Evolutionary conservation across 352 stramenopile species (phyloP).

Genomic region (Pythium dissimile): DNA sequence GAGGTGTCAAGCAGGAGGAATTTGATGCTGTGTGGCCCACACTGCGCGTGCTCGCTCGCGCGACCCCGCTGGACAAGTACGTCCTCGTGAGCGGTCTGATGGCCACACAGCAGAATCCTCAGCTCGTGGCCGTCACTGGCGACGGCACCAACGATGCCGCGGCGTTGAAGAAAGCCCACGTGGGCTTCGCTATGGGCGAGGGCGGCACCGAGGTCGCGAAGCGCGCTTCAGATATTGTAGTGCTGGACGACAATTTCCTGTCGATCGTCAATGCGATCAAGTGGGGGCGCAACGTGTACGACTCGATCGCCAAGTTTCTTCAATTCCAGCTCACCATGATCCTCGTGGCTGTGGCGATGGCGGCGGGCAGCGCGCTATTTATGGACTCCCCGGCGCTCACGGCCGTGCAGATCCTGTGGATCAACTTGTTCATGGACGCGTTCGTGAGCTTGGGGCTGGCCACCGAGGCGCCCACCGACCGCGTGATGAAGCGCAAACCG

Average conservation of each 20-base stretch:
- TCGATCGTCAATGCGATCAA: conserved; percentile 87
- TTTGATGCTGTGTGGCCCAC: conserved; percentile 82
- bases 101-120: conserved; percentile 23
- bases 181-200: conserved; percentile 78
- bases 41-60: conserved; percentile 89
- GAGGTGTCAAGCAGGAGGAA: conserved; percentile 53
- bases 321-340: conserved; percentile 98
- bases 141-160: conserved; percentile 72
- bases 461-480: conserved; percentile 88
- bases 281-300: conserved; percentile 81
- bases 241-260: conserved; percentile 93
- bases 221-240: conserved; percentile 87
- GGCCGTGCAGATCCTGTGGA: conserved; percentile 96
- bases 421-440: conserved; percentile 99
- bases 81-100: conserved; percentile 88
- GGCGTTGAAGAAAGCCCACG: conserved; percentile 68
- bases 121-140: conserved; percentile 73
- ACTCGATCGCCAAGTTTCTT: conserved; percentile 96
- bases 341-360: conserved; percentile 91
- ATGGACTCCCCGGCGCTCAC: conserved; percentile 87
- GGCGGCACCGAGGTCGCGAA: conserved; percentile 73
- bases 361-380: conserved; percentile 88
- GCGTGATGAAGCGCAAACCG: conserved; percentile 89
- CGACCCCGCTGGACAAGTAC: conserved; percentile 89
- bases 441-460: conserved; percentile 94